phyloP scores from a whole-genome alignment of 2,329 filamentous ascomycete species.

The Penicillium sp. region DNA sequence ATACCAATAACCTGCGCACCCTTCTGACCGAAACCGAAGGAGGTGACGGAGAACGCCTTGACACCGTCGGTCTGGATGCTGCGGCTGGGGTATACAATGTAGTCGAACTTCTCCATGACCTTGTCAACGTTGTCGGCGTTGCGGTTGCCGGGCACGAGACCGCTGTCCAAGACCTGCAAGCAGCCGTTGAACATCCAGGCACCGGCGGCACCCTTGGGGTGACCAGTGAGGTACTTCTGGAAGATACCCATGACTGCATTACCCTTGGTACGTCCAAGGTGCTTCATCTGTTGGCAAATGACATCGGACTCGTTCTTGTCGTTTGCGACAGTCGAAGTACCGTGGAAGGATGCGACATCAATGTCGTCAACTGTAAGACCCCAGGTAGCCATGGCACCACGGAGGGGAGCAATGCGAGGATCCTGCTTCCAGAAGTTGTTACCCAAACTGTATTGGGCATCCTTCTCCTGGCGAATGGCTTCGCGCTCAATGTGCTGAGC shows the following conservation, averaged over 20 bases:
- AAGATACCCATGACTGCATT: slow-evolving; percentile 96
- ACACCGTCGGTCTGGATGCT: slow-evolving; percentile 95
- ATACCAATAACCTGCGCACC: slow-evolving; percentile 96
- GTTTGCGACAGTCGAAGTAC: slow-evolving; percentile 96
- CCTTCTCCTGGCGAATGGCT: slow-evolving; percentile 85
- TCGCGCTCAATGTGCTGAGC: slow-evolving; percentile 83
- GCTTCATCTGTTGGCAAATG: slow-evolving; percentile 91
- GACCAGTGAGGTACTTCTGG: slow-evolving; percentile 98
- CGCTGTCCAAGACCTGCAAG: slow-evolving; percentile 89
- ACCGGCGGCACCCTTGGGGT: slow-evolving; percentile 98
- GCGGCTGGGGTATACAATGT: slow-evolving; percentile 94
- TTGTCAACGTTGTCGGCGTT: slow-evolving; percentile 98
- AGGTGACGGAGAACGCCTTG: slow-evolving; percentile 98
- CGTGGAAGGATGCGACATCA: slow-evolving; percentile 94
- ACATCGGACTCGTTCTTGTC: slow-evolving; percentile 99
- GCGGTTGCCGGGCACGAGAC: slow-evolving; percentile 92
- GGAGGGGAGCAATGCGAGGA: slow-evolving; percentile 86
- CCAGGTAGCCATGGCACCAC: slow-evolving; percentile 95
- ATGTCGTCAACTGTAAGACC: slow-evolving; percentile 96
- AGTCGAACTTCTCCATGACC: slow-evolving; percentile 95
- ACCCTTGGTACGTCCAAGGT: slow-evolving; percentile 92
- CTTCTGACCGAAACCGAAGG: slow-evolving; percentile 99
- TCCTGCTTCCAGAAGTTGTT: slow-evolving; percentile 99
- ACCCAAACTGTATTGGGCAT: slow-evolving; percentile 85
- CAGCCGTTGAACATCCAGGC: slow-evolving; percentile 99